Percentiles rank a stretch among this genome's conserved stretches.
phyloP scores from a whole-genome alignment of 371 early-diverging fungal species.

The Mucor piriformis region DNA sequence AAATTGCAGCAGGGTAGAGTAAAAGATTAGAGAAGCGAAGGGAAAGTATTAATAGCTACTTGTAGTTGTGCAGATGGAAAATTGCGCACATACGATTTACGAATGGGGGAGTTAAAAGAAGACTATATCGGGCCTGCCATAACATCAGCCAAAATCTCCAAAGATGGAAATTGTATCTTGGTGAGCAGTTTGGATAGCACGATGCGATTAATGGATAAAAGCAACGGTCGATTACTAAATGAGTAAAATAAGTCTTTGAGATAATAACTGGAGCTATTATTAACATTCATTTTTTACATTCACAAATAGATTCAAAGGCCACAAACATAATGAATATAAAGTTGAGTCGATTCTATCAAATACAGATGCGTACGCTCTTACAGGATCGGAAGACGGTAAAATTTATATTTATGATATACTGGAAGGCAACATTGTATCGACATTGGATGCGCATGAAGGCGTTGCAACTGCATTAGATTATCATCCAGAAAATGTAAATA shows the following conservation, averaged over 20 bases:
- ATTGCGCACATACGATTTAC: constrained; percentile 83
- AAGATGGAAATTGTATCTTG: constrained; percentile 79
- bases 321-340: constrained; percentile 77
- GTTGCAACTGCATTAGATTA: constrained; percentile 43
- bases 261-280: not conserved
- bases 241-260: constrained; percentile 50
- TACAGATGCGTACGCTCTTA: constrained; percentile 76
- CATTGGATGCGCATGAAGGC: constrained; percentile 37
- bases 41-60: not conserved
- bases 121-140: constrained; percentile 83
- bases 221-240: constrained; percentile 75
- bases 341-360: constrained; percentile 69
- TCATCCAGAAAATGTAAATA: constrained; percentile 46
- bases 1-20: constrained; percentile 77
- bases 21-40: not conserved
- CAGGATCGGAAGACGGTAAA: constrained; percentile 92
- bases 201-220: constrained; percentile 82
- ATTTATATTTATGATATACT: constrained; percentile 86
- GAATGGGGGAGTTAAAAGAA: constrained; percentile 69
- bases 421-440: constrained; percentile 48
- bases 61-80: constrained; percentile 81
- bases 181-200: constrained; percentile 76
- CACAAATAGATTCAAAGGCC: constrained; percentile 73
- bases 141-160: constrained; percentile 73
- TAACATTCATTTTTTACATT: not conserved